Evolutionary conservation across 305 asterid genomes (phyloP).

Genomic region (Fraxinus sp.): DNA sequence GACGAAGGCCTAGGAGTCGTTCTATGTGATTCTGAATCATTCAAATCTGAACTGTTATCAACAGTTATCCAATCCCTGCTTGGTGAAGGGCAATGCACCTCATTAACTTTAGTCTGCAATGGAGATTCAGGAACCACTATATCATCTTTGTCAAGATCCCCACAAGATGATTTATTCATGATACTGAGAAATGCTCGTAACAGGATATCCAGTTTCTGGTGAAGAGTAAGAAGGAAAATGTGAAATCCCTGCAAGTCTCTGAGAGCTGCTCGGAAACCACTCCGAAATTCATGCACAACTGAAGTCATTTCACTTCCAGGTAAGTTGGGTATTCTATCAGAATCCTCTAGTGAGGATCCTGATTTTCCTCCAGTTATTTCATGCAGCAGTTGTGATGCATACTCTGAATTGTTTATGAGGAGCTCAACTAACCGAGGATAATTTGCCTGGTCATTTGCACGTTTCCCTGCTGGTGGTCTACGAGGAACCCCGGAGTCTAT

Average conservation of each 20-base stretch:
- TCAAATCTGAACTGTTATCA: conserved; percentile 52
- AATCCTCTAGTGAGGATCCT: conserved; percentile 51
- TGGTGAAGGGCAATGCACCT: conserved; percentile 49
- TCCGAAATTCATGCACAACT: conserved; percentile 67
- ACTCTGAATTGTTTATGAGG: conserved; percentile 74
- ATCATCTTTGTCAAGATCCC: conserved; percentile 81
- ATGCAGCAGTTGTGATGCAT: conserved; percentile 65
- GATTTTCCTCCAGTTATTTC: conserved; percentile 86
- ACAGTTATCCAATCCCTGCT: conserved; percentile 47
- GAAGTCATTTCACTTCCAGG: conserved; percentile 48
- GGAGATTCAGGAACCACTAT: conserved; percentile 59
- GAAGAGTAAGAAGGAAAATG: conserved; percentile 84
- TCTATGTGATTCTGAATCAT: conserved; percentile 56
- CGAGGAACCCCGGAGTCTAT: conserved; percentile 99
- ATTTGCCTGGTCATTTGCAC: conserved; percentile 76
- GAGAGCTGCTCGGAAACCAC: conserved; percentile 88
- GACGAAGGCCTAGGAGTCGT: conserved; percentile 48
- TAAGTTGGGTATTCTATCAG: conserved; percentile 33
- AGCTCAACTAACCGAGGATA: conserved; percentile 96
- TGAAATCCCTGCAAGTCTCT: conserved; percentile 95
- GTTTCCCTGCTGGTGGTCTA: conserved; percentile 97
- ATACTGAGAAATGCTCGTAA: conserved; percentile 68
- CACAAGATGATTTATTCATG: conserved; percentile 54
- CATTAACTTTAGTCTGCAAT: conserved; percentile 43
- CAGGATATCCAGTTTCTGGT: conserved; percentile 79